These are phyloP conservation scores for Jackrogersella multiformis DNA, from an alignment of 495 filamentous ascomycete genomes.

Conservation along the genomic window DNA sequence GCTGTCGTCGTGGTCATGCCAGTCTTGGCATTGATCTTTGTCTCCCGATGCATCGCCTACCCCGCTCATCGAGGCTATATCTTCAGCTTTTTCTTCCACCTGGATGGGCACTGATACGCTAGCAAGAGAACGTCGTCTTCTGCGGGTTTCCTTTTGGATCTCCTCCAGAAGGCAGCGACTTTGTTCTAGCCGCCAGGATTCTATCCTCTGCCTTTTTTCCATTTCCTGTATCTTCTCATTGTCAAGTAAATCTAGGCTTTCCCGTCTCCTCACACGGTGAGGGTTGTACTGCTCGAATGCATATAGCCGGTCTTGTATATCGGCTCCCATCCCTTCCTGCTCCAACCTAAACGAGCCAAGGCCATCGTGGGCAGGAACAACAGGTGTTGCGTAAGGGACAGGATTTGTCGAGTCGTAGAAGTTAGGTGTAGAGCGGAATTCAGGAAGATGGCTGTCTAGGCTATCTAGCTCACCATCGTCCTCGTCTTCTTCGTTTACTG, in stretches of 20 bases:
- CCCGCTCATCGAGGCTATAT: slow-evolving; percentile 33
- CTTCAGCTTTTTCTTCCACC: slow-evolving; percentile 34
- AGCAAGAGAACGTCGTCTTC: slow-evolving; percentile 58
- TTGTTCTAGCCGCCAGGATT: slow-evolving; percentile 92
- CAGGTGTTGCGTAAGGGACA: slow-evolving; percentile 55
- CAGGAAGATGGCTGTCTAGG: slow-evolving; percentile 86
- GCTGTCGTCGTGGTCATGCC: slow-evolving; percentile 53
- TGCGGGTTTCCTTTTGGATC: slow-evolving; percentile 84
- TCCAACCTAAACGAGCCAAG: slow-evolving; percentile 77
- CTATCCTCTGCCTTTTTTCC: slow-evolving; percentile 83
- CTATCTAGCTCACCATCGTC: slow-evolving; percentile 87
- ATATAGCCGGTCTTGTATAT: slow-evolving; percentile 82
- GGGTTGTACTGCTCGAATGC: slow-evolving; percentile 86
- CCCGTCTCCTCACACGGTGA: slow-evolving; percentile 71
- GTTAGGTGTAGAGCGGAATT: slow-evolving; percentile 75
- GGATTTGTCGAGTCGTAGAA: slow-evolving; percentile 56
- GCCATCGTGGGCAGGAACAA: slow-evolving; percentile 91
- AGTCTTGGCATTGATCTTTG: slow-evolving; percentile 45
- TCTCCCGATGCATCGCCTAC: slow-evolving; percentile 48
- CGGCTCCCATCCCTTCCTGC: slow-evolving; percentile 50
- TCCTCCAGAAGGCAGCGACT: slow-evolving; percentile 84
- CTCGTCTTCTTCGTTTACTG: slow-evolving; percentile 67
- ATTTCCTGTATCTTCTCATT: slow-evolving; percentile 65
- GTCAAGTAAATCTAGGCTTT: slow-evolving; percentile 70
- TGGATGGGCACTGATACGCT: slow-evolving; percentile 24